Evolutionary conservation across 2,329 filamentous ascomycete species (phyloP).

Genomic region (Pyrenophora tritici-repentis): DNA sequence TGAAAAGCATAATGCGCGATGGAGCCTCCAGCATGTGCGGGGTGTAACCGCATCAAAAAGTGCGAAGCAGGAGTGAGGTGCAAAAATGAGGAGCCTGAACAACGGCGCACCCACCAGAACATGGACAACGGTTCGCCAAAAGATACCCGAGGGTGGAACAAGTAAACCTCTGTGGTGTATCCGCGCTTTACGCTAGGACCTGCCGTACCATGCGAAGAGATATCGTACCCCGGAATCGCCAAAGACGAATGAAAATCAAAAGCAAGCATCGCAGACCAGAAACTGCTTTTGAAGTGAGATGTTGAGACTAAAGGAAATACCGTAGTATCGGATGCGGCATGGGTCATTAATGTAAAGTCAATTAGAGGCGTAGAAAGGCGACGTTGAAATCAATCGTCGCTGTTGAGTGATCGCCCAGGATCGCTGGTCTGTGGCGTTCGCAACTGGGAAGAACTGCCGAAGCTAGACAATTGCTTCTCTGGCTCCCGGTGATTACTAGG

Average conservation of each 20-base stretch:
- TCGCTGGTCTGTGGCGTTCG: conserved; percentile 44
- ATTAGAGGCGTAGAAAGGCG: conserved; percentile 8
- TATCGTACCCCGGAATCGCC: conserved; percentile 23
- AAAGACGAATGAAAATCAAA: conserved; percentile 16
- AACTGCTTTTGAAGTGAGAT: conserved; percentile 28
- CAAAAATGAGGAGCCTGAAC: conserved; percentile 4
- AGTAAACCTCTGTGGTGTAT: conserved; percentile 13
- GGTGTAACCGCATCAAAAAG: background rate
- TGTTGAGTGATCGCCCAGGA: conserved; percentile 40
- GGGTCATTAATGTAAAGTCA: conserved; percentile 21
- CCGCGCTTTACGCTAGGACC: conserved; percentile 28
- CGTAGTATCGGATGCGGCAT: conserved; percentile 24
- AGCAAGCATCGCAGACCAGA: conserved; percentile 15
- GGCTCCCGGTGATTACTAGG: conserved; percentile 34
- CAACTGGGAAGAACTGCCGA: conserved; percentile 43
- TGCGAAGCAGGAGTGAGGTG: conserved; percentile 5
- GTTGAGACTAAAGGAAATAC: conserved; percentile 23
- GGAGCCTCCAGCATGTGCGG: conserved; percentile 4
- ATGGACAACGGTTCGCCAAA: conserved; percentile 11
- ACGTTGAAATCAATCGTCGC: conserved; percentile 37
- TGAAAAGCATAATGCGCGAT: conserved; percentile 1
- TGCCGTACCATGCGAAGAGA: conserved; percentile 28
- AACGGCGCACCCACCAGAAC: conserved; percentile 10
- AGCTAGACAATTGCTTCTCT: conserved; percentile 43
- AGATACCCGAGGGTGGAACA: conserved; percentile 25